Base-by-base conservation (phyloP, 106 monocot genomes). In the Amphibolis antarctica region DNA sequence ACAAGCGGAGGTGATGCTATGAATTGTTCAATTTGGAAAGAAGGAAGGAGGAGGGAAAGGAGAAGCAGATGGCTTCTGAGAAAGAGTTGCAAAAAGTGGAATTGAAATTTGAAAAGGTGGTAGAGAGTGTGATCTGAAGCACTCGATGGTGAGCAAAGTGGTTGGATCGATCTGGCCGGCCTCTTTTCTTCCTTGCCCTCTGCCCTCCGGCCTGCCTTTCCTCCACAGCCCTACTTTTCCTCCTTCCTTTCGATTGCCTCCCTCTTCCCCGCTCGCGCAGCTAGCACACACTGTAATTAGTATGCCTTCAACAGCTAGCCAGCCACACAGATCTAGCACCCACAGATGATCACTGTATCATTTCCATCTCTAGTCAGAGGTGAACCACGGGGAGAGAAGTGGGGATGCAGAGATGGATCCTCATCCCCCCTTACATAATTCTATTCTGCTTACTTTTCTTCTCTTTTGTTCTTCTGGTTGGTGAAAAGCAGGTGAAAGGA, bases 401-500 rank as follows among this genome's bases (percentile, higher is more conserved):
- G 52, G 36, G 25, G 58, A 44, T 31, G 48, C n/a, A 19, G 58
- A 69, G 31, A 36, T 14, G 10, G n/a, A 36, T 61, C 43, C 29
- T 19, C 15, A 36, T 61, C 43, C 29, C 20, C 15, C 17, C 14
- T 42, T 36, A 42, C n/a, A 60, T 10, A 31, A n/a, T 29, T 60
- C 43, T 9, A 29, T 19, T 14, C 29, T 21, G 0, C 10, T 10
- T 60, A n/a, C 36, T 43, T 21, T 43, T 31, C 28, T 14, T 60
- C 29, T 10, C 6, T n/a, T 42, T 18, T 60, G 43, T 60, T 10
- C 18, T 20, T 60, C 60, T 57, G 57, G 57, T 57, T 57, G 57
- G 57, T 57, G 57, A 57, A 57, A 57, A 57, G 57, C 28, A 57
- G 57, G 57, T 57, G 25, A 57, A 28, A 28, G 28, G 14, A 28